Base-by-base conservation (phyloP, 371 early-diverging fungal species). In the Chytridium lagenaria region DNA sequence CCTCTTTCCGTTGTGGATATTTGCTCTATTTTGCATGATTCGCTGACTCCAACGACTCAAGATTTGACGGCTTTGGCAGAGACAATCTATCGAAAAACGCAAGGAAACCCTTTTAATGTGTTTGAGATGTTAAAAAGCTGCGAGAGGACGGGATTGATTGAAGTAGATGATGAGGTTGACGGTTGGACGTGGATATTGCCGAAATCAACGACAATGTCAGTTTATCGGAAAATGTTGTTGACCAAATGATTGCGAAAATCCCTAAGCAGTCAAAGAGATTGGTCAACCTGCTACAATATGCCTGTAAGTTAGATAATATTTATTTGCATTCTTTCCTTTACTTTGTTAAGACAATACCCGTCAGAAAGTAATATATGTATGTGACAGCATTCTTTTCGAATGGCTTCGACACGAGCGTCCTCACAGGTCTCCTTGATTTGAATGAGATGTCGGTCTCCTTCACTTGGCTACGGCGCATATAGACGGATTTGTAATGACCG, bases 141-240 rank as follows among this genome's bases (percentile, higher is more conserved):
- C 26, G 78, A 81, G 34, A 57, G 67, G 36, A 52, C 67, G 37
- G 71, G 72, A 10, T 50, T 77, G 31, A 67, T 84, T 2, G 57
- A 70, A 28, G 77, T 84, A 52, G 77, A 80, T 28, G 79, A 76
- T 16, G 72, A 70, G 0, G 68, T 70, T 40, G 70, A 52, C 23
- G 81, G 78, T 22, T 84, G 85, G 85, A 76, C 75, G 5, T 84
- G 85, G 85, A 79, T 71, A 7, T 84, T 7, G 31, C 49, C 1
- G 69, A 64, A 19, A 64, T 84, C 37, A 81, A 84, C 10, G 66
- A 71, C 2, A 69, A 73, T 19, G 71, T 76, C 12, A 76, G 71
- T 12, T 37, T 80, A 36, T 70, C 80, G 28, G 77, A 77, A 26
- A 76, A 65, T 50, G 80, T 80, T 15, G 70, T 75, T 19, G 79